Base-by-base conservation (phyloP, 1,139 yeast genomes). In the Zygosaccharomyces sapae region DNA sequence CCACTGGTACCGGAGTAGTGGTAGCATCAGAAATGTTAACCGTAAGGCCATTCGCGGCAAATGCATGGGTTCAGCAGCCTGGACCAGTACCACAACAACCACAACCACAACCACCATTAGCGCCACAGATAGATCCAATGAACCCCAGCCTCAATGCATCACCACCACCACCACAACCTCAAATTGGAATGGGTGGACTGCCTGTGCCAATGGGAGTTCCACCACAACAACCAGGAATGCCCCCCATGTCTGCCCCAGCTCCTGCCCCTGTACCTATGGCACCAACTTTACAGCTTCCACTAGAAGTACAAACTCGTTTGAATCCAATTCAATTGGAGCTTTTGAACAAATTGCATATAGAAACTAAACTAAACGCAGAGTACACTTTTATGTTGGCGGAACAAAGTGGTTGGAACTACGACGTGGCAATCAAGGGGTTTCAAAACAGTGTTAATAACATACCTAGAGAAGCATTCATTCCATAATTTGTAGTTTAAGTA, bases 341-440 rank as follows among this genome's bases (percentile, higher is more conserved):
- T 7, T 74, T 87, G 20, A 76, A 78, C 20, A 81, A 77, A 57
- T 70, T 92, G 24, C 77, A 84, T 67, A 66, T 76, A 41, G 89
- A 86, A 55, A 92, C 97, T 0, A 80, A 82, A 47, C 71, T 92
- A 55, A 89, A 79, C 56, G 73, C 86, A 22, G 86, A 86, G 58
- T 92, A 82, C 65, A 87, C 94, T 1, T 70, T 82, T 31, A 80
- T 90, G 88, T 76, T 94, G 44, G 85, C 92, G 46, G 90, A 89
- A 62, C 96, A 89, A 65, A 88, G 96, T 59, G 76, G 79, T 47
- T 90, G 95, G 90, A 85, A 87, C 67, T 82, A 79, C 57, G 81
- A 79, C 42, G 76, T 72, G 50, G 90, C 96, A 35, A 71, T 80
- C 19, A 74, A 75, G 42, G 82, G 87, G 53, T 92, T 90, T 68